Conservation (phyloP, 257 asterid species). For the Galeopsis tetrahit region DNA sequence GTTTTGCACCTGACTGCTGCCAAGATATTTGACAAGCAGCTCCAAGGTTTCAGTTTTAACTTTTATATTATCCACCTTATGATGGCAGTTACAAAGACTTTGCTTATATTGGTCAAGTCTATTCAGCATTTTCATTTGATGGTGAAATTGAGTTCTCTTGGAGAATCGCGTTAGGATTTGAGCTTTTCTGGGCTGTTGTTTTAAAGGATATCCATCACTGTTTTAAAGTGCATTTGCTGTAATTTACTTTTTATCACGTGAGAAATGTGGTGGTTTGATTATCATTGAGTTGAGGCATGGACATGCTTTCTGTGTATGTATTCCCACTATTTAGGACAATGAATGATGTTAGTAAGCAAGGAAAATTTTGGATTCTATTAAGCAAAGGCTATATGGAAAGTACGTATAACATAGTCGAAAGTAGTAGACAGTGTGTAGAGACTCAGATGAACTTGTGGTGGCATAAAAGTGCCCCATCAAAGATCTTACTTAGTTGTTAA, state of each 20-base stretch:
- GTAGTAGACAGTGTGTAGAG: background rate
- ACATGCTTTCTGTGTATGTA: background rate
- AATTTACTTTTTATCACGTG: background rate
- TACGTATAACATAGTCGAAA: background rate
- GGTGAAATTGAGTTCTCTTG: background rate
- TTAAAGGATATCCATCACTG: constrained; percentile 2
- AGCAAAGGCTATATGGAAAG: background rate
- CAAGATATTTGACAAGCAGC: constrained; percentile 1
- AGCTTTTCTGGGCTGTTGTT: constrained; percentile 1
- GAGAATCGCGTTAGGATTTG: constrained; percentile 1
- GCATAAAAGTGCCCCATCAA: constrained; percentile 8
- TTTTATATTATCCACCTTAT: constrained; percentile 12
- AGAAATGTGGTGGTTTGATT: background rate
- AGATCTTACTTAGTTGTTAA: constrained; percentile 10
- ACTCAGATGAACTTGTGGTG: constrained; percentile 7
- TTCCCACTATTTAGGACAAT: background rate
- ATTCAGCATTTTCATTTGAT: constrained; percentile 2
- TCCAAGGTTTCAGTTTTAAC: background rate
- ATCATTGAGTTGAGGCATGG: background rate
- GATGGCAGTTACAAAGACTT: background rate
- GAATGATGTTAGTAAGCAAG: background rate
- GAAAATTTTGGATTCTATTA: background rate
- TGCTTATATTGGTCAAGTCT: constrained; percentile 8
- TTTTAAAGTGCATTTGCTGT: background rate
- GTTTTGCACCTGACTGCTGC: constrained; percentile 28